Evolutionary conservation across 441 rosid genomes (phyloP), one percentile per base, ranked within the genome.

Genomic region (Pelargonium australe): DNA sequence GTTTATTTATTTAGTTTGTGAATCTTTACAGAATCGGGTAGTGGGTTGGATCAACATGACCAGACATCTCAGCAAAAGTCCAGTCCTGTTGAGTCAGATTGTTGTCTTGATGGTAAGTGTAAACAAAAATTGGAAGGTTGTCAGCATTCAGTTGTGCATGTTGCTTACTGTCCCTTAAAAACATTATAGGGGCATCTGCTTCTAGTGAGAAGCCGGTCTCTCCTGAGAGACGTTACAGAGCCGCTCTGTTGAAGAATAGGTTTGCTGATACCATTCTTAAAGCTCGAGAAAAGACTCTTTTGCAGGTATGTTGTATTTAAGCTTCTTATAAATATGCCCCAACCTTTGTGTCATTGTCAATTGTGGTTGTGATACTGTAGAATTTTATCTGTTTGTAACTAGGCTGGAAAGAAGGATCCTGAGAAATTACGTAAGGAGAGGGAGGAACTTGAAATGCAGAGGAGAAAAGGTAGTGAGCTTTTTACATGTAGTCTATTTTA

Each of bases 251-350:
- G 78, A 88, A 84, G 79, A 83, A 79, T 47, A 82, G 89, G 60
- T 88, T 86, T 74, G 93, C 93, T 61, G 93, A 88, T 79, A 86
- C 84, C 66, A 88, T 88, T 71, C 76, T 86, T 63, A 88, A 88
- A 81, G 90, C 90, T 64, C 87, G 85, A 31, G 93, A 88, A 63
- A 88, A 86, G 76, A 76, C 90, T 13, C 85, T 88, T 53, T 70
- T 78, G 12, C 89, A 88, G 89, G 93, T 69, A 67, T 43, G 8
- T 64, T 12, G 0, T 25, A 20, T 8, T 11, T 41, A 67, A 23
- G 14, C 51, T 74, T 9, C 34, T 64, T 66, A 14, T 44, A 43
- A 41, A 7, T 69, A 63, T 44, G 47, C 6, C 45, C 23, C 67
- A 14, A 14, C 68, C 23, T 60, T 73, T 58, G 63, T 10, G 37